Conservation (phyloP, 2,329 filamentous ascomycete species). For the Sporothrix pseudoabietina region DNA sequence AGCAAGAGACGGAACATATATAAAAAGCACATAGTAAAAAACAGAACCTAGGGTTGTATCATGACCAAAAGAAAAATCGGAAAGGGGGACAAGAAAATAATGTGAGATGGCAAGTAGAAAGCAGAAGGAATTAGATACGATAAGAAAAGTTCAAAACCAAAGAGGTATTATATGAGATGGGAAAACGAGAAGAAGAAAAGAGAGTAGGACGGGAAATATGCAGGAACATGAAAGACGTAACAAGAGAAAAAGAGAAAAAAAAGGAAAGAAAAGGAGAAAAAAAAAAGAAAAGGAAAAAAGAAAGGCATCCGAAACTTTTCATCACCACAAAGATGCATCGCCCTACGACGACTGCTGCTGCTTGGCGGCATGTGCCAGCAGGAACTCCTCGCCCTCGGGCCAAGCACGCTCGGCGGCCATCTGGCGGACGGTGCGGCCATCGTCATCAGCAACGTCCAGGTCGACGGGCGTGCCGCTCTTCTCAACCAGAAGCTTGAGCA, state of each 20-base stretch:
- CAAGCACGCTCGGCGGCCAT: conserved; percentile 61
- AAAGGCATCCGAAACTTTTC: background rate
- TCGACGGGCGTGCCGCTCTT: conserved; percentile 34
- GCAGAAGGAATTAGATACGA: background rate
- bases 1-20: conserved; percentile 2
- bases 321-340: background rate
- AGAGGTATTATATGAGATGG: conserved; percentile 5
- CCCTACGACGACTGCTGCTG: background rate
- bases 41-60: conserved; percentile 1
- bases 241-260: background rate
- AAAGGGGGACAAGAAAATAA: background rate
- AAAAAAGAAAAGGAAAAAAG: background rate
- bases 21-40: background rate
- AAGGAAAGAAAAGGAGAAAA: background rate
- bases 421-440: conserved; percentile 51
- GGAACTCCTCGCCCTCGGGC: conserved; percentile 57
- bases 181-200: background rate
- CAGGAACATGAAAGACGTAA: conserved; percentile 7
- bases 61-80: background rate
- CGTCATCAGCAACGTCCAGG: conserved; percentile 37
- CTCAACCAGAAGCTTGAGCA: conserved; percentile 56
- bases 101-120: background rate
- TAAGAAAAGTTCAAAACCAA: background rate
- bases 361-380: conserved; percentile 39
- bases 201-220: background rate